Percentiles rank a stretch among this genome's conserved stretches.
Conservation (phyloP, 2,329 filamentous ascomycete genomes). For the Xylaria sp. region DNA sequence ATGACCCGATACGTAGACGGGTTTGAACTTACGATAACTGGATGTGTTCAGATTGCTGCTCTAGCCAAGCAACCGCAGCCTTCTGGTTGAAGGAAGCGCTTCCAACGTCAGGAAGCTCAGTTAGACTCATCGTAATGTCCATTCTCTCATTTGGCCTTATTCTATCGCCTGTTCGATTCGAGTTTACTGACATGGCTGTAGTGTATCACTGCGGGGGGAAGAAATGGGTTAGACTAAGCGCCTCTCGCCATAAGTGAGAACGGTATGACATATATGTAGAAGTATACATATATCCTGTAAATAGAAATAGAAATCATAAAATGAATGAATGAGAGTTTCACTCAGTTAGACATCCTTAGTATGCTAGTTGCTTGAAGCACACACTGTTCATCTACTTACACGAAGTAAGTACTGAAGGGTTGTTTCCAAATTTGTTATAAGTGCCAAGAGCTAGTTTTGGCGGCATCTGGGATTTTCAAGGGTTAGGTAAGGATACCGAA, state of each 20-base stretch:
- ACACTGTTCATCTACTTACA: background rate
- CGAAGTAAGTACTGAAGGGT: background rate
- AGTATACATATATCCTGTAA: background rate
- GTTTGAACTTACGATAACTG: slow-evolving; percentile 45
- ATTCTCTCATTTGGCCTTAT: background rate
- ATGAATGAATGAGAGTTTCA: background rate
- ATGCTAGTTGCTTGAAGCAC: slow-evolving; percentile 3
- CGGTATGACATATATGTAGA: background rate
- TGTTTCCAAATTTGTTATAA: background rate
- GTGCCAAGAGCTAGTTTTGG: slow-evolving; percentile 24
- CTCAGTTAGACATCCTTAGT: background rate
- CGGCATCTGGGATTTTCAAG: slow-evolving; percentile 28
- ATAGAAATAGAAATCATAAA: background rate
- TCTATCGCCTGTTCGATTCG: background rate
- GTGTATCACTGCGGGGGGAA: background rate
- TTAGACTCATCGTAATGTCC: slow-evolving; percentile 33
- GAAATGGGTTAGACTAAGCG: background rate
- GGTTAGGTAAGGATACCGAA: slow-evolving; percentile 4
- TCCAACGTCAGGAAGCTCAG: slow-evolving; percentile 40
- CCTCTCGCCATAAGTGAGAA: slow-evolving; percentile 8
- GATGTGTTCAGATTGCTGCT: slow-evolving; percentile 42
- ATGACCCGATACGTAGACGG: background rate
- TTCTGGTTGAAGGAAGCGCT: slow-evolving; percentile 49
- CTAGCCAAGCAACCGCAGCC: slow-evolving; percentile 47
- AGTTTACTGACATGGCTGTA: background rate